These are phyloP conservation scores for Chondrostereum purpureum DNA, from an alignment of 1,284 basidiomycete species.

Conservation along the genomic window DNA sequence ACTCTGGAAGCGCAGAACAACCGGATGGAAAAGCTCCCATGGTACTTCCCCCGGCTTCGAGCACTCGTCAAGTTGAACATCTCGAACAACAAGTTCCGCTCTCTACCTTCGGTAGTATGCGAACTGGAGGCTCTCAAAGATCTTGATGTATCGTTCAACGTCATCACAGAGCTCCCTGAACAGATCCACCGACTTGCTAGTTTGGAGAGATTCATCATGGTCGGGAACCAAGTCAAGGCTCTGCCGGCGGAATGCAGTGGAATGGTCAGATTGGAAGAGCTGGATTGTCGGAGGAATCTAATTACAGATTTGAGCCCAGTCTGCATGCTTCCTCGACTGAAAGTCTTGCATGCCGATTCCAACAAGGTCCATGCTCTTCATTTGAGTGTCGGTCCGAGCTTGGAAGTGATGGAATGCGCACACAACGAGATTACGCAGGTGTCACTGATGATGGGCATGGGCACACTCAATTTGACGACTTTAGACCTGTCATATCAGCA, in stretches of 20 bases:
- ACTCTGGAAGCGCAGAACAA: constrained; percentile 89
- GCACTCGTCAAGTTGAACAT: constrained; percentile 83
- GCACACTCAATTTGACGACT: constrained; percentile 64
- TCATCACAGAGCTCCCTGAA: constrained; percentile 76
- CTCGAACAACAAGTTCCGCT: constrained; percentile 92
- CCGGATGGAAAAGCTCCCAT: constrained; percentile 81
- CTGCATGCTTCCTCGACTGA: constrained; percentile 64
- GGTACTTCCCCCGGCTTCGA: constrained; percentile 75
- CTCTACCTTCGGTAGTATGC: constrained; percentile 76
- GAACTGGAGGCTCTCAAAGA: constrained; percentile 72
- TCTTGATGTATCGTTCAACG: constrained; percentile 95
- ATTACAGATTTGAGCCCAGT: constrained; percentile 72
- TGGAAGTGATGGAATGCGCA: constrained; percentile 62
- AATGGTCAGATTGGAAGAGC: constrained; percentile 57
- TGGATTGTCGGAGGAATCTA: constrained; percentile 83
- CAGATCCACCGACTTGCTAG: constrained; percentile 68
- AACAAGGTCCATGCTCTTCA: constrained; percentile 79
- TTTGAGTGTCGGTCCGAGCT: constrained; percentile 60
- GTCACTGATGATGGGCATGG: constrained; percentile 50
- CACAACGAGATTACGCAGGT: constrained; percentile 82
- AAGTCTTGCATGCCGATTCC: constrained; percentile 70
- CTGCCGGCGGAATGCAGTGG: constrained; percentile 68
- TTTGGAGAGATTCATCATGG: constrained; percentile 76
- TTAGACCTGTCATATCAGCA: constrained; percentile 92
- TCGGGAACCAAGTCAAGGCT: constrained; percentile 79